Base-by-base conservation (phyloP, 495 filamentous ascomycete species). In the Mytilinidion resinicola region DNA sequence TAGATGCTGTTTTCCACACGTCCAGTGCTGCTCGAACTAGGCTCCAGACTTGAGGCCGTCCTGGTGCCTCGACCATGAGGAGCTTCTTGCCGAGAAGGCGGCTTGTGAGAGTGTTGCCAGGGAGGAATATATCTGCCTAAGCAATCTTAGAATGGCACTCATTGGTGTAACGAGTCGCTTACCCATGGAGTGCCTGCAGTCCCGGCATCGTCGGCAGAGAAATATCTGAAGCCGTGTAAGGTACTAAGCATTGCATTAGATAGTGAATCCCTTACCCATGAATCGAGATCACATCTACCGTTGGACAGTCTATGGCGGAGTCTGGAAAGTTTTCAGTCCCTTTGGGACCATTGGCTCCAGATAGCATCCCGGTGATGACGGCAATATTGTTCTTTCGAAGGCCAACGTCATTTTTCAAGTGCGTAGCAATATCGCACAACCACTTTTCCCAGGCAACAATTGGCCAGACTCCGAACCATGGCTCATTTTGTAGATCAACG, bases 401-500 rank as follows among this genome's bases (percentile, higher is more conserved):
- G 4, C 56, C 63, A 37, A 63, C 11, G 21, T 30, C 42, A 12
- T 59, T 54, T 55, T 66, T 66, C 1, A 66, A 60, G 51, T 66
- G 56, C 1, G 50, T 57, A 19, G 63, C 59, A 9, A 66, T 55
- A 9, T 66, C 63, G 39, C 63, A 66, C 8, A 66, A 49, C 63
- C 63, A 66, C 12, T 51, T 20, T 36, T 62, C 60, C 4, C 63
- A 60, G 12, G 60, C 43, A 3, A 61, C 53, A 21, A 66, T 66
- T 30, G 63, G 63, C 39, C 38, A 66, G 19, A 62, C 53, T 9
- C 53, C 53, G 11, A 51, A 48, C 59, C 59, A 66, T 20, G 63
- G 63, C 35, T 66, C 50, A 38, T 66, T 66, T 35, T 66, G 63
- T 21, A 66, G 20, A 38, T 66, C 63, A 11, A 66, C 63, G 4